These are phyloP conservation scores for Boletus holoroseus DNA, from an alignment of 1,284 basidiomycete genomes.

Conservation along the genomic window DNA sequence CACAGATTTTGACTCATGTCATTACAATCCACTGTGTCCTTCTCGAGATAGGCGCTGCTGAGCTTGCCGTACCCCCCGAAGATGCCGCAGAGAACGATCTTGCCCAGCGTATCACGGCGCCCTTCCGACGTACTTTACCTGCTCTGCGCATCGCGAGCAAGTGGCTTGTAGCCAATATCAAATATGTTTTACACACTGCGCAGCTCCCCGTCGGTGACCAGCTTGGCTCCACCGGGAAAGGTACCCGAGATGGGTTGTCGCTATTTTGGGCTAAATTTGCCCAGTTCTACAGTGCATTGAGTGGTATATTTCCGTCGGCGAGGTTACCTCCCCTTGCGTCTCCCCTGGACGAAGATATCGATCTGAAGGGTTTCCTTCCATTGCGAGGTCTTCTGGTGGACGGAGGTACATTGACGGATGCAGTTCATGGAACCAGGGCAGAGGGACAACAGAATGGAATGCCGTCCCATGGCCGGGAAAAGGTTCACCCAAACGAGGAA, in stretches of 20 bases:
- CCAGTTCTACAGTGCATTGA: constrained; percentile 62
- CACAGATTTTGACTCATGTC: constrained; percentile 67
- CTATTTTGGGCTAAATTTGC: constrained; percentile 75
- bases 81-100: constrained; percentile 57
- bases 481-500: constrained; percentile 90
- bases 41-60: constrained; percentile 58
- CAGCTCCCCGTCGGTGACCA: constrained; percentile 18
- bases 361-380: constrained; percentile 85
- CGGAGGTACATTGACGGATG: constrained; percentile 4
- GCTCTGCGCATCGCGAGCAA: constrained; percentile 83
- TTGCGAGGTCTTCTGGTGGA: constrained; percentile 52
- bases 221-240: constrained; percentile 11
- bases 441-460: constrained; percentile 18
- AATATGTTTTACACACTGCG: constrained; percentile 54
- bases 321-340: constrained; percentile 58
- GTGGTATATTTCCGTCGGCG: constrained; percentile 64
- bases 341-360: constrained; percentile 87
- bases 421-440: constrained; percentile 15
- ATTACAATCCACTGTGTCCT: constrained; percentile 65
- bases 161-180: constrained; percentile 80
- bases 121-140: constrained; percentile 81
- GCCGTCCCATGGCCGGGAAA: constrained; percentile 35
- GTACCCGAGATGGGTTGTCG: constrained; percentile 31
- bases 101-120: constrained; percentile 79
- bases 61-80: constrained; percentile 47